A percentile compares a stretch with the other conserved stretches of the same genome.
phyloP scores from a whole-genome alignment of 306 rosid species.

The Pueraria montana region DNA sequence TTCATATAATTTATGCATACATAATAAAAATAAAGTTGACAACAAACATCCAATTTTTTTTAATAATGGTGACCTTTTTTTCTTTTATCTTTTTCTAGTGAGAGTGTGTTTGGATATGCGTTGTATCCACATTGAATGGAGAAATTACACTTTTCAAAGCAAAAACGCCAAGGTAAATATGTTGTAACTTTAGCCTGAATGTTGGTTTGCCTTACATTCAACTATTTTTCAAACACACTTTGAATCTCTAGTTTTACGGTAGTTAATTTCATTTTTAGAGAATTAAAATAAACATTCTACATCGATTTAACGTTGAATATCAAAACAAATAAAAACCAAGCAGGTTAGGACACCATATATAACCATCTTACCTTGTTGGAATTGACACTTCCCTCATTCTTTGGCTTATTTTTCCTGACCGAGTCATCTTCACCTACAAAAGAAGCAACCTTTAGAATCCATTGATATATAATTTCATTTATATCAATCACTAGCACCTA shows the following conservation, averaged over 20 bases:
- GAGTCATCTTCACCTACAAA: conserved; percentile 47
- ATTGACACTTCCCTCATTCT: not conserved
- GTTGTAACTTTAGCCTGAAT: too few species aligned
- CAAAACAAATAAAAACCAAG: not conserved
- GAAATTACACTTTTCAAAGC: too few species aligned
- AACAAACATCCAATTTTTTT: too few species aligned
- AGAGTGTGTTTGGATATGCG: too few species aligned
- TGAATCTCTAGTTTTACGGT: not conserved
- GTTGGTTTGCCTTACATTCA: too few species aligned
- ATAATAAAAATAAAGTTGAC: too few species aligned
- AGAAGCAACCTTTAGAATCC: not conserved
- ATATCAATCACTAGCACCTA: not conserved
- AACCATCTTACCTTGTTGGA: conserved; percentile 48
- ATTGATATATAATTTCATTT: not conserved
- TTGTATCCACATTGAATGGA: too few species aligned
- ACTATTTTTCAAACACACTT: too few species aligned
- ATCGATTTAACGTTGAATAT: not conserved
- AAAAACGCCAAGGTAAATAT: too few species aligned
- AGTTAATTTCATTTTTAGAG: too few species aligned
- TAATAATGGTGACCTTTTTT: not conserved
- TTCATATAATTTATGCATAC: too few species aligned
- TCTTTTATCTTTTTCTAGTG: not conserved
- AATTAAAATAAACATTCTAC: not conserved
- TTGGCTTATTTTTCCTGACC: not conserved
- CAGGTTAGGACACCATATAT: not conserved